Percentiles rank a stretch among this genome's conserved stretches.
phyloP scores from a whole-genome alignment of 768 basidiomycete genomes.

The Boletus rubroflammeus region DNA sequence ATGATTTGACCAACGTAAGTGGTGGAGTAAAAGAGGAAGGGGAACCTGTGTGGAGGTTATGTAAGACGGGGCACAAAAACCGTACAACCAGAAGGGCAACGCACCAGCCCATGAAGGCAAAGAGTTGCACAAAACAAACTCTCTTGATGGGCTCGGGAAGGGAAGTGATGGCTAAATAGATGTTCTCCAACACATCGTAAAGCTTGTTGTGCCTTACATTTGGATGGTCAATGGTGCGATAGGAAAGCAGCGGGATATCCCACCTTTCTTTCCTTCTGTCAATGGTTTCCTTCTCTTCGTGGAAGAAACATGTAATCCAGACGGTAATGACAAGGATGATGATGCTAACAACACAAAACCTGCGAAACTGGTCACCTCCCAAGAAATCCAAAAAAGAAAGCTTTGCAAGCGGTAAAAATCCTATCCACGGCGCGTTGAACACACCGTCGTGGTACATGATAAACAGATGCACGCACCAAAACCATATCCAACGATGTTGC shows the following conservation, averaged over 20 bases:
- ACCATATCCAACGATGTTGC: slow-evolving; percentile 92
- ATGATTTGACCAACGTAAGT: slow-evolving; percentile 94
- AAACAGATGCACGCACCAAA: slow-evolving; percentile 54
- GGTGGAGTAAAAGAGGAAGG: slow-evolving; percentile 91
- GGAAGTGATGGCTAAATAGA: slow-evolving; percentile 64
- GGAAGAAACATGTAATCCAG: slow-evolving; percentile 82
- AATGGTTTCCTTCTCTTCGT: slow-evolving; percentile 72
- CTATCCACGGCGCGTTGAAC: slow-evolving; percentile 34
- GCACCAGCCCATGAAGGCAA: slow-evolving; percentile 96
- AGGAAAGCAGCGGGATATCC: slow-evolving; percentile 5
- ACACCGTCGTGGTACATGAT: background rate
- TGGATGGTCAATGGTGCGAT: background rate
- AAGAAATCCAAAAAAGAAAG: slow-evolving; percentile 75
- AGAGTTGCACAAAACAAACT: slow-evolving; percentile 91
- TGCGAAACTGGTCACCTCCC: slow-evolving; percentile 92
- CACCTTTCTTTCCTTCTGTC: slow-evolving; percentile 44
- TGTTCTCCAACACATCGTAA: slow-evolving; percentile 75
- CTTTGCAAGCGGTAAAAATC: slow-evolving; percentile 83
- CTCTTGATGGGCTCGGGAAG: slow-evolving; percentile 82
- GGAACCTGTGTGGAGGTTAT: slow-evolving; percentile 58
- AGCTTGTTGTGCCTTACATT: slow-evolving; percentile 44
- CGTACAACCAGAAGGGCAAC: slow-evolving; percentile 19
- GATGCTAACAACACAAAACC: slow-evolving; percentile 87
- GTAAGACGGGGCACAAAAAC: slow-evolving; percentile 7
- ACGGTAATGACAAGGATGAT: slow-evolving; percentile 77